These are phyloP conservation scores for Eleusine coracana DNA, from an alignment of 176 grass and related monocot species.

Conservation along the genomic window DNA sequence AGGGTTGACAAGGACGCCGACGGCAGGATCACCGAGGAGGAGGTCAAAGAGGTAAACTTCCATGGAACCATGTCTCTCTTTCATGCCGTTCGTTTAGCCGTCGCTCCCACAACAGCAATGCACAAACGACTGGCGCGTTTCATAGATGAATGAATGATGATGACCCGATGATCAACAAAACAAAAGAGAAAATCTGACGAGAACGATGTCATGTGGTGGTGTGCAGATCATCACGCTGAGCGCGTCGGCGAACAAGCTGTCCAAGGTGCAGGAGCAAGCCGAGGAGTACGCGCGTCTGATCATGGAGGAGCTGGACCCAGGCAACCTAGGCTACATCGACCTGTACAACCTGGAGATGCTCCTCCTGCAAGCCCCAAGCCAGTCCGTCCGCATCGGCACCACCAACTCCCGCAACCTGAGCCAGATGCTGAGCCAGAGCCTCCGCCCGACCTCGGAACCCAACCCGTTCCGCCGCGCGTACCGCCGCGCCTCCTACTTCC, in stretches of 20 bases:
- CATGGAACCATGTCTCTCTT: not conserved
- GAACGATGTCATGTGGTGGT: not conserved
- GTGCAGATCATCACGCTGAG: slow-evolving; percentile 80
- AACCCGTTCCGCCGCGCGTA: slow-evolving; percentile 54
- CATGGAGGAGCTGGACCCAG: slow-evolving; percentile 96
- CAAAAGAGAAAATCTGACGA: not conserved
- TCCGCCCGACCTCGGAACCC: slow-evolving; percentile 74
- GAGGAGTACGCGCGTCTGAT: slow-evolving; percentile 92
- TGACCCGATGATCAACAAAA: no score
- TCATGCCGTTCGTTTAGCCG: not conserved
- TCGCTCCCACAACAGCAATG: slow-evolving; percentile 6
- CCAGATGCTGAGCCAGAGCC: slow-evolving; percentile 92
- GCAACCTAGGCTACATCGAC: slow-evolving; percentile 84
- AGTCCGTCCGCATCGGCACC: slow-evolving; percentile 65
- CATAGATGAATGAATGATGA: no score
- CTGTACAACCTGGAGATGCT: slow-evolving; percentile 83
- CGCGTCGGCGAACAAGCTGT: slow-evolving; percentile 80
- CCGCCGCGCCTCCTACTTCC: slow-evolving; percentile 53
- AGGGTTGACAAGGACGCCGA: slow-evolving; percentile 97
- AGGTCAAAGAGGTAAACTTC: slow-evolving; percentile 71
- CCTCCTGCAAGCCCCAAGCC: slow-evolving; percentile 64
- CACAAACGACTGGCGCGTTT: not conserved
- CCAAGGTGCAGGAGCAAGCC: slow-evolving; percentile 65
- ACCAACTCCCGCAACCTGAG: slow-evolving; percentile 81
- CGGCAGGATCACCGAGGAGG: slow-evolving; percentile 80